These are phyloP conservation scores for Cercospora nicotianae DNA, from an alignment of 2,329 filamentous ascomycete genomes.

Conservation along the genomic window DNA sequence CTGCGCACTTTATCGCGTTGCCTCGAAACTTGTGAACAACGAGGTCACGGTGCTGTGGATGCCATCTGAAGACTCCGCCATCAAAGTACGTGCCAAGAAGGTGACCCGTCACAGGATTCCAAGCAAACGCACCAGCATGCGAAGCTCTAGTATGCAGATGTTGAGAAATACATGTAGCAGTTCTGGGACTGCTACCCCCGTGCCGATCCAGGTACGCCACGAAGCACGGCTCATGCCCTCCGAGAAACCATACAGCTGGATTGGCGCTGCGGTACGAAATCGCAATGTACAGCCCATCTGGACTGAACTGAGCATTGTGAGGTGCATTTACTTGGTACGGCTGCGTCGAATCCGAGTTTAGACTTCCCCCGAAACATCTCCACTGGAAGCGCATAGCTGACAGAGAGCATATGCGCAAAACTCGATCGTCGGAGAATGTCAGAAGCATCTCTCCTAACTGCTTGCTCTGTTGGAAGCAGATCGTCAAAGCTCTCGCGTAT, in stretches of 20 bases:
- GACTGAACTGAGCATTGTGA: neutral
- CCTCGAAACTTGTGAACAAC: neutral
- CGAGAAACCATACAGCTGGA: neutral
- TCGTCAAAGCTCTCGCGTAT: neutral
- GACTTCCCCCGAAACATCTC: neutral
- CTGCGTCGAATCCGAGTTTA: neutral
- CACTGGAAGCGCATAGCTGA: neutral
- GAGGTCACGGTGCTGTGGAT: neutral
- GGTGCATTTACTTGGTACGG: neutral
- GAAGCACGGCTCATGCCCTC: neutral
- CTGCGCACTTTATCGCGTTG: neutral
- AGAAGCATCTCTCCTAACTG: neutral
- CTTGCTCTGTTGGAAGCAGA: neutral
- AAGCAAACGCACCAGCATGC: neutral
- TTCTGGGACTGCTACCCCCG: neutral
- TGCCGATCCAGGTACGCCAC: neutral
- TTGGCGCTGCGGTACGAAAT: neutral
- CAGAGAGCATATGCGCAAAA: neutral
- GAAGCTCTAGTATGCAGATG: neutral
- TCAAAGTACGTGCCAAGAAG: neutral
- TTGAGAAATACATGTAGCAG: neutral
- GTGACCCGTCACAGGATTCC: neutral
- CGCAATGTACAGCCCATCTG: neutral
- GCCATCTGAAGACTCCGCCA: neutral
- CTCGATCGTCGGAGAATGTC: neutral